A percentile compares a stretch with the other conserved stretches of the same genome.
Evolutionary conservation across 176 grass and related monocot genomes (phyloP).

Genomic region (Avena sativa): DNA sequence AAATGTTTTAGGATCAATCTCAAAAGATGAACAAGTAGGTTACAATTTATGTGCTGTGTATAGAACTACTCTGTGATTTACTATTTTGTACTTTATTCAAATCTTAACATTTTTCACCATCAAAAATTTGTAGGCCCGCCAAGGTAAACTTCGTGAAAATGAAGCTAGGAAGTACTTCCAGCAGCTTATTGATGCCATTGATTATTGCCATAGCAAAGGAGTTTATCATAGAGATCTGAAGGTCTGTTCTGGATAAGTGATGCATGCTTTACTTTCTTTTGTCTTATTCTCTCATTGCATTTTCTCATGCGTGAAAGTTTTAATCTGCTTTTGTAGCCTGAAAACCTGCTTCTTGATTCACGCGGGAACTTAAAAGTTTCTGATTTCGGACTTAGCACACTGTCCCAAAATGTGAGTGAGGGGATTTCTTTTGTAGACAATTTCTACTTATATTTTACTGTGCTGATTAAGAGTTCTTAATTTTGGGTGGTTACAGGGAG

Average conservation of each 20-base stretch:
- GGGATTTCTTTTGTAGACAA: constrained; percentile 29
- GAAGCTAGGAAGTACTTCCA: constrained; percentile 90
- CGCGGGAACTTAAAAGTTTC: constrained; percentile 93
- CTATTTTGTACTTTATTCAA: background rate
- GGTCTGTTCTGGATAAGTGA: constrained; percentile 50
- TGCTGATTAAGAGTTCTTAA: constrained; percentile 34
- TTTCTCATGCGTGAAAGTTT: constrained; percentile 33
- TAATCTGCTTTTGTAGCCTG: constrained; percentile 65
- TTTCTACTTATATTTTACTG: constrained; percentile 28
- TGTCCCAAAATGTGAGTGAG: constrained; percentile 75
- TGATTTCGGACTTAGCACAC: constrained; percentile 91
- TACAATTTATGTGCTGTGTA: constrained; percentile 1
- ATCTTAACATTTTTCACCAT: background rate
- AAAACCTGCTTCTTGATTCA: constrained; percentile 91
- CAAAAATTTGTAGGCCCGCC: constrained; percentile 59
- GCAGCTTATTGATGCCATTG: constrained; percentile 89
- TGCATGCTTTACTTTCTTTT: background rate
- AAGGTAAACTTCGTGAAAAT: constrained; percentile 72
- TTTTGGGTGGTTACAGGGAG: constrained; percentile 56
- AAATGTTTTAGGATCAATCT: background rate
- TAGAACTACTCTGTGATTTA: background rate
- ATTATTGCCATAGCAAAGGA: constrained; percentile 93
- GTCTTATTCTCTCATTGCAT: background rate
- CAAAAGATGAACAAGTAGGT: background rate
- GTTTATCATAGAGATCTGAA: constrained; percentile 97